These are phyloP conservation scores for Auricularia sp. DNA, from an alignment of 768 basidiomycete species.

Conservation along the genomic window DNA sequence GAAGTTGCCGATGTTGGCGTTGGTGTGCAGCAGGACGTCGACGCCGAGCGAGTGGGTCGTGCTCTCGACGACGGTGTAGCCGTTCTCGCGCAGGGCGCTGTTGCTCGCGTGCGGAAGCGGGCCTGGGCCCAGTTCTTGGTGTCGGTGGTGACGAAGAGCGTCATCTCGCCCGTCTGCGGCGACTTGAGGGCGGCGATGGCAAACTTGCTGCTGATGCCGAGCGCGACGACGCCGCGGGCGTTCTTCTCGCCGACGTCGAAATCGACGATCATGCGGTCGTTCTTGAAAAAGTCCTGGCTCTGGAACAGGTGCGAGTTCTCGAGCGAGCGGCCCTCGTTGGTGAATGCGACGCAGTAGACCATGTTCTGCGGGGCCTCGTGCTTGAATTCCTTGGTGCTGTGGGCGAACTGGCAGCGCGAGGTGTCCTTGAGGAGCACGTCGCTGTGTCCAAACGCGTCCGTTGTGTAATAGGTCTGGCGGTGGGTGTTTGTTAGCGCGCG, in stretches of 20 bases:
- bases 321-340: conserved; percentile 36
- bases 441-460: conserved; percentile 63
- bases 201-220: conserved; percentile 89
- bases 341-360: conserved; percentile 82
- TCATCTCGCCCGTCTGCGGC: conserved; percentile 56
- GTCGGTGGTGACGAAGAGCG: conserved; percentile 80
- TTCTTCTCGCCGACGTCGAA: conserved; percentile 73
- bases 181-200: conserved; percentile 79
- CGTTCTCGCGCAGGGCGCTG: conserved; percentile 74
- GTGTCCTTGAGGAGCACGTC: conserved; percentile 58
- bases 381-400: conserved; percentile 75
- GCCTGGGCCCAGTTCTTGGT: conserved; percentile 79
- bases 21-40: conserved; percentile 35
- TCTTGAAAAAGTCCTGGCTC: conserved; percentile 73
- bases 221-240: conserved; percentile 81
- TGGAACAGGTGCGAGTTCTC: conserved; percentile 68
- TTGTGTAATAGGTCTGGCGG: conserved; percentile 78
- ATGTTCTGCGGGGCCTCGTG: conserved; percentile 63
- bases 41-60: conserved; percentile 90
- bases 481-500: not conserved
- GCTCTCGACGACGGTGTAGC: conserved; percentile 92
- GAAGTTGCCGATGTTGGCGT: no score
- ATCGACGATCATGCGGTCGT: conserved; percentile 59
- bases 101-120: conserved; percentile 84
- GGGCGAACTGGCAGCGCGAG: conserved; percentile 78